Conservation (phyloP, 139 green algal species). For the Chlamydomonas incerta region DNA sequence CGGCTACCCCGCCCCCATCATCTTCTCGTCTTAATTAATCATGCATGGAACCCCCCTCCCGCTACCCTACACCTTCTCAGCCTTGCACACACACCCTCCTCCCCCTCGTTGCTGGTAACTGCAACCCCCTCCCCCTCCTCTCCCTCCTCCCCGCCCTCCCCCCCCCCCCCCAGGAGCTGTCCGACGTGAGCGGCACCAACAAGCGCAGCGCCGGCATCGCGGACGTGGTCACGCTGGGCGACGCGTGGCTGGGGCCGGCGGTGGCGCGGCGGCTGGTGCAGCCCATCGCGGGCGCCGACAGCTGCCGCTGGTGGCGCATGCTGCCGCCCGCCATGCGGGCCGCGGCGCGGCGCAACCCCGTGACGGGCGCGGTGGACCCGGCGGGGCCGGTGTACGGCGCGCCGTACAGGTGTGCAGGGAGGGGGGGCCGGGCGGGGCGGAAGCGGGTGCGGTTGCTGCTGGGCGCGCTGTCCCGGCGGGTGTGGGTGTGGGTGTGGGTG, state of each 20-base stretch:
- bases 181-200: slow-evolving; percentile 53
- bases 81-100: not conserved
- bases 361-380: slow-evolving; percentile 26
- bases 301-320: slow-evolving; percentile 56
- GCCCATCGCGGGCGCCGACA: slow-evolving; percentile 71
- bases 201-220: slow-evolving; percentile 58
- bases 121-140: not conserved
- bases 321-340: slow-evolving; percentile 70
- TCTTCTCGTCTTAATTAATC: too few relatives aligned
- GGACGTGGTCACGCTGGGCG: slow-evolving; percentile 83
- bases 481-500: too few relatives aligned
- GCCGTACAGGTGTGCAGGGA: slow-evolving; percentile 84
- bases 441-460: too few relatives aligned
- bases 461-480: too few relatives aligned
- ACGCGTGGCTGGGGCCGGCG: slow-evolving; percentile 81
- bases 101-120: not conserved
- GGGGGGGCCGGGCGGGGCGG: too few relatives aligned
- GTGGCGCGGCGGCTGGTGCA: slow-evolving; percentile 74
- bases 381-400: slow-evolving; percentile 74
- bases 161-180: slow-evolving; percentile 40
- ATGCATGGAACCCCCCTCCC: too few relatives aligned
- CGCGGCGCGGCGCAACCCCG: slow-evolving; percentile 67
- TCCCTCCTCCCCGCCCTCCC: not conserved
- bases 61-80: not conserved
- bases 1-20: too few relatives aligned